Evolutionary conservation across 805 yeast species (phyloP).

Genomic region (Schizosaccharomyces osmophilus): DNA sequence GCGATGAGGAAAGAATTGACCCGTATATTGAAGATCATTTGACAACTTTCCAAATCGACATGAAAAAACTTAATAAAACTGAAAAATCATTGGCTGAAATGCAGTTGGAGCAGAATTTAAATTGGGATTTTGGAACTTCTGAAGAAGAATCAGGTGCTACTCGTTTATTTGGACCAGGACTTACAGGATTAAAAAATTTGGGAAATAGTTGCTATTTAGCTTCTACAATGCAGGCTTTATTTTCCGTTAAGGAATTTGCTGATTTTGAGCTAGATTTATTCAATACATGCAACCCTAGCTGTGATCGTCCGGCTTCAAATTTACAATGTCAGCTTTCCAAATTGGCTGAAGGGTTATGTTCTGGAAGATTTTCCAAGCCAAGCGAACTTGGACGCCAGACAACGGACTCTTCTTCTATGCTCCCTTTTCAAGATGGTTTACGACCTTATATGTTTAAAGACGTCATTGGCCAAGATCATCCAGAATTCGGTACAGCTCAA

Average conservation of each 20-base stretch:
- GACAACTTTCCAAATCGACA: constrained; percentile 41
- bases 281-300: constrained; percentile 7
- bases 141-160: constrained; percentile 44
- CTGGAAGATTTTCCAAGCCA: constrained; percentile 51
- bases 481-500: constrained; percentile 60
- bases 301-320: constrained; percentile 27
- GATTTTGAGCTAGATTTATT: constrained; percentile 9
- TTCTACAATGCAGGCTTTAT: constrained; percentile 52
- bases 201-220: constrained; percentile 87
- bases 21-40: constrained; percentile 28
- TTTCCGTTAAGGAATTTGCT: constrained; percentile 17
- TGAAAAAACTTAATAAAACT: constrained; percentile 31
- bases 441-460: constrained; percentile 54
- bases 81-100: constrained; percentile 75
- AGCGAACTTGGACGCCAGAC: constrained; percentile 11
- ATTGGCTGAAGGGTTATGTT: constrained; percentile 49
- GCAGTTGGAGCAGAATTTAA: constrained; percentile 75
- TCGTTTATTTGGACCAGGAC: constrained; percentile 49
- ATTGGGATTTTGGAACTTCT: constrained; percentile 68
- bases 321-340: constrained; percentile 56
- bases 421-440: constrained; percentile 45
- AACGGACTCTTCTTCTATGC: constrained; percentile 14
- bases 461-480: constrained; percentile 51
- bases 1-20: constrained; percentile 73
- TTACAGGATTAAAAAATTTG: constrained; percentile 67